These are phyloP conservation scores for Podaxis mareebaensis DNA, from an alignment of 768 basidiomycete genomes.

Conservation along the genomic window DNA sequence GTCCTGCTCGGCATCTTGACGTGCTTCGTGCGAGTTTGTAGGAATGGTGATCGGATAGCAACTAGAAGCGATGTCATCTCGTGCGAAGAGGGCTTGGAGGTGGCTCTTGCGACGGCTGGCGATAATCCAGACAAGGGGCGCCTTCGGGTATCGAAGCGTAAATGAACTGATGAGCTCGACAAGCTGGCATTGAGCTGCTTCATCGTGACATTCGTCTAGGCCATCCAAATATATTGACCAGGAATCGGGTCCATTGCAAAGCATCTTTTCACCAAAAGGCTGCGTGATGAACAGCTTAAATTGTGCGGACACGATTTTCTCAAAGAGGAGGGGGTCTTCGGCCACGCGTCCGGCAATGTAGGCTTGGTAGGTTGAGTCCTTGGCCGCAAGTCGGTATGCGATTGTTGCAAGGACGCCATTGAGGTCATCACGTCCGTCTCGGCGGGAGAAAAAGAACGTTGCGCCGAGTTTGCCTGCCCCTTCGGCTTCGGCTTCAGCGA, in stretches of 20 bases:
- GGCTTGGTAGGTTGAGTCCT: not conserved
- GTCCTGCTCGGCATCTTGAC: conserved; percentile 21
- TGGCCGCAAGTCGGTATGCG: conserved; percentile 23
- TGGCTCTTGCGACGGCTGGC: conserved; percentile 27
- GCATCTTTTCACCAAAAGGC: conserved; percentile 10
- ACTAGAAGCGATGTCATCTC: not conserved
- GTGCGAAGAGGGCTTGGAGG: conserved; percentile 18
- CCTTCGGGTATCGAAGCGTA: not conserved
- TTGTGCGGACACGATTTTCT: conserved; percentile 16
- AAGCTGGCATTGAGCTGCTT: conserved; percentile 16
- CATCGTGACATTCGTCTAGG: conserved; percentile 26
- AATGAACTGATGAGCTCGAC: conserved; percentile 14
- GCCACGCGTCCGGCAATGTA: conserved; percentile 14
- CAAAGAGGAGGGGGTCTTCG: conserved; percentile 9
- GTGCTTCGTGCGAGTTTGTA: conserved; percentile 14
- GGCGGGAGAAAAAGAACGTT: conserved; percentile 24
- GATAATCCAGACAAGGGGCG: conserved; percentile 26
- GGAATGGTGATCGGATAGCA: conserved; percentile 9
- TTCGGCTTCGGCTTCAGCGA: conserved; percentile 22
- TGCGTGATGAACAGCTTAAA: conserved; percentile 17
- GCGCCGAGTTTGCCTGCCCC: conserved; percentile 13
- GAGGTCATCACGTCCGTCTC: not conserved
- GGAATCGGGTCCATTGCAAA: not conserved
- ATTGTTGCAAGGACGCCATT: conserved; percentile 22
- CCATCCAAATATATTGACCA: conserved; percentile 26